These are phyloP conservation scores for Diutina sp. DNA, from an alignment of 1,139 yeast genomes.

Conservation along the genomic window DNA sequence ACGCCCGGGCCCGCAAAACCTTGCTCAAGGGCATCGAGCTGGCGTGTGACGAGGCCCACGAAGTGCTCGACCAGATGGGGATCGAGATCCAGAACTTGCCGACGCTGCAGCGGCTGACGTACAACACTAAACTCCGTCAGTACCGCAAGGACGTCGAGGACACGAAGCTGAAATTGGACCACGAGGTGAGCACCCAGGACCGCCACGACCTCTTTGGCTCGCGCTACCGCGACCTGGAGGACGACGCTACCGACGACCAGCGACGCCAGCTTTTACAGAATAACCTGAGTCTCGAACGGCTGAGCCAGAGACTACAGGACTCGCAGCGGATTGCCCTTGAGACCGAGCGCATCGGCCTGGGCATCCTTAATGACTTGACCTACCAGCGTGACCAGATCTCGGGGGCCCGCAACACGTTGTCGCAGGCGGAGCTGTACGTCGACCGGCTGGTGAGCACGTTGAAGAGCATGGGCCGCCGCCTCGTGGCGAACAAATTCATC, in stretches of 20 bases:
- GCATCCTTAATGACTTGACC: slow-evolving; percentile 76
- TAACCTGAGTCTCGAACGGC: slow-evolving; percentile 70
- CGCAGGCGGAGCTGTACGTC: slow-evolving; percentile 87
- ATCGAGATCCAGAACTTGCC: slow-evolving; percentile 76
- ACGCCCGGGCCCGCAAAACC: slow-evolving; percentile 36
- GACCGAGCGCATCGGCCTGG: slow-evolving; percentile 86
- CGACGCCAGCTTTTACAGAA: slow-evolving; percentile 71
- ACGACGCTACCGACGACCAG: slow-evolving; percentile 45
- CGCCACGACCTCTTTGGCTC: slow-evolving; percentile 58
- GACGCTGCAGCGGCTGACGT: slow-evolving; percentile 51
- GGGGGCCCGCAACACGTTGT: slow-evolving; percentile 71
- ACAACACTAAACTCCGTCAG: slow-evolving; percentile 59
- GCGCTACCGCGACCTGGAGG: slow-evolving; percentile 23
- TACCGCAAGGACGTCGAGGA: slow-evolving; percentile 51
- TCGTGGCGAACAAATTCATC: slow-evolving; percentile 89
- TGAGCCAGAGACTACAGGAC: slow-evolving; percentile 74
- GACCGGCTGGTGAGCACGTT: slow-evolving; percentile 82
- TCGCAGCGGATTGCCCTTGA: slow-evolving; percentile 87
- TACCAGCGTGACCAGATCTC: slow-evolving; percentile 88
- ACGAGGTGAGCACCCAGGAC: slow-evolving; percentile 48
- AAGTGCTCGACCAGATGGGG: slow-evolving; percentile 67
- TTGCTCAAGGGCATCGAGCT: slow-evolving; percentile 50
- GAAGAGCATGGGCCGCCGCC: slow-evolving; percentile 83
- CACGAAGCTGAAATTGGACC: slow-evolving; percentile 38
- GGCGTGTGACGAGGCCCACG: slow-evolving; percentile 67